phyloP scores from a whole-genome alignment of 1,139 yeast genomes.

The Scheffersomyces titani region DNA sequence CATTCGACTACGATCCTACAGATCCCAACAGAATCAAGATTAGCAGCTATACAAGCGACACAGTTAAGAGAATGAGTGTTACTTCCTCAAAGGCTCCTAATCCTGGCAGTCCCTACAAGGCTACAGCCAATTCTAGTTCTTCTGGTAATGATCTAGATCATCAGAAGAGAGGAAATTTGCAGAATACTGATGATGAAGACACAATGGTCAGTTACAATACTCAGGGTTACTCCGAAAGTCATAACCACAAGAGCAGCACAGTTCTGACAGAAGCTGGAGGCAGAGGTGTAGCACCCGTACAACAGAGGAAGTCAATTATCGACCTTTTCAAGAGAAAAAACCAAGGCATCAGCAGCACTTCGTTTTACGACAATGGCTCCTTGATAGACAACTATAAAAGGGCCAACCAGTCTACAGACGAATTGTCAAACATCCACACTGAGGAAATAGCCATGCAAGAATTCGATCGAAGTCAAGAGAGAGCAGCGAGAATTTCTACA shows the following conservation, averaged over 20 bases:
- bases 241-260: neutral
- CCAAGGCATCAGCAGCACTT: conserved; percentile 14
- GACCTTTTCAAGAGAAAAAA: conserved; percentile 30
- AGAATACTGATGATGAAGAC: neutral
- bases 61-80: conserved; percentile 22
- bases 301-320: conserved; percentile 23
- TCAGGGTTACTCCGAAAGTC: neutral
- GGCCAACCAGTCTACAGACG: conserved; percentile 6
- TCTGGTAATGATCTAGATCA: conserved; percentile 18
- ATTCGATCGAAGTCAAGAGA: conserved; percentile 28
- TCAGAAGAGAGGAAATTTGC: conserved; percentile 1
- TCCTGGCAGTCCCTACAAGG: conserved; percentile 2
- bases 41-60: conserved; percentile 28
- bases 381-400: conserved; percentile 31
- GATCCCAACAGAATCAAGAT: conserved; percentile 49
- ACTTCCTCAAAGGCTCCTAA: conserved; percentile 3
- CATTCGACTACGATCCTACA: conserved; percentile 64
- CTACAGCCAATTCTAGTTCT: conserved; percentile 8
- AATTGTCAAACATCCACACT: conserved; percentile 27
- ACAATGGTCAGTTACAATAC: conserved; percentile 1
- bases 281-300: neutral
- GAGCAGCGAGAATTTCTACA: conserved; percentile 25
- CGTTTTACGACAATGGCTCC: conserved; percentile 32
- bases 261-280: neutral
- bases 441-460: conserved; percentile 55